These are phyloP conservation scores for Cornus controversa DNA, from an alignment of 148 eudicot species.

Conservation along the genomic window DNA sequence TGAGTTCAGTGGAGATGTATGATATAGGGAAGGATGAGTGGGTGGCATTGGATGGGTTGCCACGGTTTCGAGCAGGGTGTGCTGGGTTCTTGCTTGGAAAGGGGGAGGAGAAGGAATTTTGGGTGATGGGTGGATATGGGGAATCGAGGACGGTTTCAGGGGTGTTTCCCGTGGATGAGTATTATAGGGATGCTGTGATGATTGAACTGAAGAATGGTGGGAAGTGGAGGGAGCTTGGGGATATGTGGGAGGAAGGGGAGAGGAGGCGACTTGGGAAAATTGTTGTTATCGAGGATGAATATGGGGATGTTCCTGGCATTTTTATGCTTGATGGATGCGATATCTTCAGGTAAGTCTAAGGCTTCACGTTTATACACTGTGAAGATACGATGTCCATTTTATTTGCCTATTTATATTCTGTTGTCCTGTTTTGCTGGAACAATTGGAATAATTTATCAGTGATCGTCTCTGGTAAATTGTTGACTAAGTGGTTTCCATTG, in stretches of 20 bases:
- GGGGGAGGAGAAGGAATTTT: slow-evolving; percentile 57
- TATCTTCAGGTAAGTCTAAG: slow-evolving; percentile 58
- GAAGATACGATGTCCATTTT: background rate
- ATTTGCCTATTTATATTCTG: background rate
- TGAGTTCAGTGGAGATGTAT: slow-evolving; percentile 73
- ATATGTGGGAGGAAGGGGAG: slow-evolving; percentile 82
- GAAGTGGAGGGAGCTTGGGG: slow-evolving; percentile 80
- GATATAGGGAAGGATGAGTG: slow-evolving; percentile 74
- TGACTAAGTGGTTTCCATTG: background rate
- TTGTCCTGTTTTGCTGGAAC: background rate
- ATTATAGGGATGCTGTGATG: slow-evolving; percentile 72
- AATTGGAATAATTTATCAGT: background rate
- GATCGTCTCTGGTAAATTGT: background rate
- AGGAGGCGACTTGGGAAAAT: slow-evolving; percentile 71
- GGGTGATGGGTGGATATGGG: slow-evolving; percentile 99
- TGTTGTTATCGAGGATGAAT: slow-evolving; percentile 58
- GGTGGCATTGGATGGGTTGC: slow-evolving; percentile 63
- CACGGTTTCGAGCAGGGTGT: slow-evolving; percentile 80
- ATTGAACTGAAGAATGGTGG: slow-evolving; percentile 54
- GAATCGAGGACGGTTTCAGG: slow-evolving; percentile 76
- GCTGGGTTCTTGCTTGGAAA: slow-evolving; percentile 59
- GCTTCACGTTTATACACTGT: background rate
- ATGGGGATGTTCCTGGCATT: slow-evolving; percentile 37
- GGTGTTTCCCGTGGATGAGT: slow-evolving; percentile 84
- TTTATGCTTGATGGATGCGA: slow-evolving; percentile 83